Evolutionary conservation across 768 basidiomycete species (phyloP), one percentile per base, ranked within the genome.

Genomic region (Mrakia hoshinonis): DNA sequence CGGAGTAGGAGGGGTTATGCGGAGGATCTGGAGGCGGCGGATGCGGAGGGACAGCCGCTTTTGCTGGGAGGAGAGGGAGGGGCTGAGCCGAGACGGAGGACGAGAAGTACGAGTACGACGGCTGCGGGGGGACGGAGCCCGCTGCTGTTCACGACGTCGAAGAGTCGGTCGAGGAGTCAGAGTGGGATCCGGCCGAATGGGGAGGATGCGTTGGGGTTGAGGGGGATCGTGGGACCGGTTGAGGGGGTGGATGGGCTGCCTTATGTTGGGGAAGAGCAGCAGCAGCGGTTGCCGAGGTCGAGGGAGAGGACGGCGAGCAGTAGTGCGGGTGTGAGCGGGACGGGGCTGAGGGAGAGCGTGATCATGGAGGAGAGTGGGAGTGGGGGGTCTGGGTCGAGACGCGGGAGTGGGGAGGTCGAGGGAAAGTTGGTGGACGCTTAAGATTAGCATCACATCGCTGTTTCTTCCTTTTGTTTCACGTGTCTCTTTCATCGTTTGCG

Each of bases 171-270:
- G 58, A 39, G 58, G 20, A 61, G 58, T 39, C 58, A 36, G 36
- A 31, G 36, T 18, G 22, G 58, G 49, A 51, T 47, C n/a, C n/a
- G n/a, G n/a, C n/a, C n/a, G n/a, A n/a, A n/a, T n/a, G 43, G 43
- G 20, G 58, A 61, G 36, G 58, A 61, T 11, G 58, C 36, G 36
- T 22, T 61, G 1, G 58, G 58, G 58, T n/a, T 61, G 58, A 61
- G 58, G 20, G 58, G 58, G 31, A 61, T 39, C 34, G 36, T 61
- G 58, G 58, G 54, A 10, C 26, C 31, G 34, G 7, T n/a, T 29
- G 58, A 22, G 1, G 58, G 36, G 4, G 58, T 61, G 58, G 58
- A 61, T 12, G 58, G 58, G 10, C 34, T 61, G 58, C 58, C 58
- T 9, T 61, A 61, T 31, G 36, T 20, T 31, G n/a, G n/a, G 31